phyloP scores from a whole-genome alignment of 768 basidiomycete genomes.

The Tulasnella sp. region DNA sequence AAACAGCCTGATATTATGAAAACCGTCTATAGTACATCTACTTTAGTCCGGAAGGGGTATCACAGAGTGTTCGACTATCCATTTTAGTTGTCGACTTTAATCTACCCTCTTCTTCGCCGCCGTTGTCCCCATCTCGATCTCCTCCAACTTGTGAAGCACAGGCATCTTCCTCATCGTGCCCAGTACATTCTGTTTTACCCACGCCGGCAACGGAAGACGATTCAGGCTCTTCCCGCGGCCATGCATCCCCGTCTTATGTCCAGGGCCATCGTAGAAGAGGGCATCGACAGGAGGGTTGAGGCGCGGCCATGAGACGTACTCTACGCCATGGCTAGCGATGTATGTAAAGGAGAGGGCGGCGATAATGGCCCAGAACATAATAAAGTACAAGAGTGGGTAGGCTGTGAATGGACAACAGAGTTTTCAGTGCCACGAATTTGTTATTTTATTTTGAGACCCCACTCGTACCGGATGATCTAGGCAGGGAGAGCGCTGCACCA shows the following conservation, averaged over 20 bases:
- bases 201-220: constrained; percentile 29
- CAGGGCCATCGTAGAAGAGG: constrained; percentile 83
- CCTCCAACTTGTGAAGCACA: constrained; percentile 38
- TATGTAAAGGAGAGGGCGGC: constrained; percentile 52
- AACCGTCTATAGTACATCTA: too few species aligned
- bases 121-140: constrained; percentile 61
- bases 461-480: constrained; percentile 71
- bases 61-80: background rate
- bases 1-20: too few species aligned
- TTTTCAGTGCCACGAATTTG: too few species aligned
- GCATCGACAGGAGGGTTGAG: constrained; percentile 65
- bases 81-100: constrained; percentile 27
- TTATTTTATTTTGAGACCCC: background rate
- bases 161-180: constrained; percentile 22
- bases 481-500: constrained; percentile 72
- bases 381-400: constrained; percentile 77
- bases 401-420: constrained; percentile 40
- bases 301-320: constrained; percentile 92
- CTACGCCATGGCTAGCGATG: constrained; percentile 77
- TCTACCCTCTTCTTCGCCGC: constrained; percentile 61
- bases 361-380: constrained; percentile 66
- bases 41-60: too few species aligned
- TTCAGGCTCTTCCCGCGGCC: constrained; percentile 53
- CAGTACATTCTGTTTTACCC: constrained; percentile 33
- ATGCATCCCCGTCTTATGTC: constrained; percentile 54